phyloP scores from a whole-genome alignment of 306 rosid species.

The Fragaria nilgerrensis region DNA sequence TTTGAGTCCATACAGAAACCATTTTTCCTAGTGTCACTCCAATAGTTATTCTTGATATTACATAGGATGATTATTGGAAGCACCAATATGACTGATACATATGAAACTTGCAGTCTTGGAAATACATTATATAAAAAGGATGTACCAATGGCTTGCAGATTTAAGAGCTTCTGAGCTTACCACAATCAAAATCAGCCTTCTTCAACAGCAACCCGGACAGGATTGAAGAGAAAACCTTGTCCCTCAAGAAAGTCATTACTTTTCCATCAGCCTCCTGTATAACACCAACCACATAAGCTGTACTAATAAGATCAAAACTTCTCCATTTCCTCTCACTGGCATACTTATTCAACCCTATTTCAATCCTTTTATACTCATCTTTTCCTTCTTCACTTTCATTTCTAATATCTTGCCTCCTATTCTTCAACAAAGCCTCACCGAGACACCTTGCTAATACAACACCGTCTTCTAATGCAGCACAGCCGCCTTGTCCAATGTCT shows the following conservation, averaged over 20 bases:
- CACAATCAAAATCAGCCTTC: slow-evolving; percentile 54
- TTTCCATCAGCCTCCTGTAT: slow-evolving; percentile 37
- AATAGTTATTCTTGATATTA: no score
- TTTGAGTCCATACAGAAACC: no score
- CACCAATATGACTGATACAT: background rate
- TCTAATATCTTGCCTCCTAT: background rate
- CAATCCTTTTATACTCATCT: slow-evolving; percentile 38
- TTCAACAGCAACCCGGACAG: slow-evolving; percentile 23
- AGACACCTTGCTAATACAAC: slow-evolving; percentile 63
- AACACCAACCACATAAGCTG: slow-evolving; percentile 47
- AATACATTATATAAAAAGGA: background rate
- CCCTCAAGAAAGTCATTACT: slow-evolving; percentile 41
- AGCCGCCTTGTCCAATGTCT: slow-evolving; percentile 77
- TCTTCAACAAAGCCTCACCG: slow-evolving; percentile 41
- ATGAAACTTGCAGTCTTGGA: background rate
- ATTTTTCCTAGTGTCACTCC: no score
- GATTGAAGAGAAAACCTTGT: slow-evolving; percentile 40
- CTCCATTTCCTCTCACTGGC: slow-evolving; percentile 67
- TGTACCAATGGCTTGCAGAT: background rate
- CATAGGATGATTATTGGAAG: background rate
- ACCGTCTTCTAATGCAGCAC: slow-evolving; percentile 67
- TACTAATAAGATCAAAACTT: slow-evolving; percentile 42
- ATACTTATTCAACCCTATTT: slow-evolving; percentile 54
- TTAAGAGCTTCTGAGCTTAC: slow-evolving; percentile 27
- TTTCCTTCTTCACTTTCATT: slow-evolving; percentile 13